Evolutionary conservation across 2,329 filamentous ascomycete genomes (phyloP).

Genomic region (Pseudogymnoascus sp.): DNA sequence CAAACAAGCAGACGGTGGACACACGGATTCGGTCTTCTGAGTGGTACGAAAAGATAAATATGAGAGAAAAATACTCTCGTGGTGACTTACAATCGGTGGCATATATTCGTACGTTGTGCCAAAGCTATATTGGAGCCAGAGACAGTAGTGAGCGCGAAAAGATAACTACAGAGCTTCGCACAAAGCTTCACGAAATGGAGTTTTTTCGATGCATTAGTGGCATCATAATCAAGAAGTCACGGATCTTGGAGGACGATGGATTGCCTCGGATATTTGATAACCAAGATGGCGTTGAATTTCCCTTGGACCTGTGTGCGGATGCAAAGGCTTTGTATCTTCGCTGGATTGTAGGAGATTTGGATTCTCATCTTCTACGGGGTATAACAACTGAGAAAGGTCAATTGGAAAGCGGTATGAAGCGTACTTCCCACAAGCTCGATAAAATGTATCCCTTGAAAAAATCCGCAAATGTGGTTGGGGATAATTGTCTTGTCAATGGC

Average conservation of each 20-base stretch:
- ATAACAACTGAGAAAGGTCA: slow-evolving; percentile 18
- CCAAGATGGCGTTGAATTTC: slow-evolving; percentile 27
- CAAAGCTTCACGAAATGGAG: slow-evolving; percentile 24
- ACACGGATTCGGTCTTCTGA: slow-evolving; percentile 10
- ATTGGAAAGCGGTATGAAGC: slow-evolving; percentile 14
- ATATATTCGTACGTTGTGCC: slow-evolving; percentile 14
- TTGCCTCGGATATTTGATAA: slow-evolving; percentile 34
- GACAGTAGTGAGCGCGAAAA: background rate
- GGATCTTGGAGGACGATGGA: slow-evolving; percentile 27
- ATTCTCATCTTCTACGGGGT: slow-evolving; percentile 35
- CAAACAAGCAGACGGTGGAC: slow-evolving; percentile 9
- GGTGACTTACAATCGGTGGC: slow-evolving; percentile 11
- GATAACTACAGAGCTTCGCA: slow-evolving; percentile 17
- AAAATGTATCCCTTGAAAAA: slow-evolving; percentile 12
- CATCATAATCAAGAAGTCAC: slow-evolving; percentile 21
- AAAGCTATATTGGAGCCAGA: slow-evolving; percentile 12
- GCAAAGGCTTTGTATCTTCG: slow-evolving; percentile 37
- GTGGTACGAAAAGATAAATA: slow-evolving; percentile 13
- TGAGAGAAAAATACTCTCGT: slow-evolving; percentile 10
- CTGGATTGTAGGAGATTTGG: slow-evolving; percentile 36
- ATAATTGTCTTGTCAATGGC: slow-evolving; percentile 27
- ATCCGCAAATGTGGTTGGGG: slow-evolving; percentile 21
- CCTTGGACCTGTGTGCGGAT: slow-evolving; percentile 40
- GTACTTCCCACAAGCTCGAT: slow-evolving; percentile 12
- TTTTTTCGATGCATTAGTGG: slow-evolving; percentile 17